Evolutionary conservation across 352 stramenopile genomes (phyloP), one percentile per base, ranked within the genome.

Genomic region (Thalassiosira oceanica): DNA sequence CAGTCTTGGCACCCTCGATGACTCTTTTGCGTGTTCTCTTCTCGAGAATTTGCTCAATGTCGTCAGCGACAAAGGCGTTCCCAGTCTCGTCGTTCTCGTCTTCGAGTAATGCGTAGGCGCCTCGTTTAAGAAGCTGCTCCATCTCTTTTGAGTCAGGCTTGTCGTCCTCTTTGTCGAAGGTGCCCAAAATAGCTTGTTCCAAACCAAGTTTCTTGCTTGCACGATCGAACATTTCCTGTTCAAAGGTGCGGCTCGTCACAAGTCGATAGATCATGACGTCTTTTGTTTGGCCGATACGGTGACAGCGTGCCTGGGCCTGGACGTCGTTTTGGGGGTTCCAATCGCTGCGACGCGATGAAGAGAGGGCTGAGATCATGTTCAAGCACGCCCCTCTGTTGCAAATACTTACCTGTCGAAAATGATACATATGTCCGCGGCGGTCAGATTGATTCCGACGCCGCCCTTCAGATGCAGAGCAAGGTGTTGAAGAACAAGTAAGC

Each of bases 201-300:
- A 99, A 94, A 6, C 96, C 97, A 3, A 99, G 86, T 76, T 99
- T 99, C 76, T 97, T 98, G 18, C 90, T 97, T 10, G 96, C 96
- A 61, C 98, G 96, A 53, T 98, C 95, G 86, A 99, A 99, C 94
- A 99, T 99, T 69, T 99, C 95, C 39, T 96, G 94, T 83, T 99
- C 97, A 67, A 99, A 99, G 16, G 95, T 98, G 45, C 97, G 94
- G 80, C 97, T 98, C 6, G 96, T 99, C 54, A 99, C 94, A 7
- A 99, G 85, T 51, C 97, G 95, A 82, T 99, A 99, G 27, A 99
- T 98, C 69, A 95, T 97, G 29, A 99, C 97, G 28, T 97, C 96
- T 21, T 99, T 97, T 0, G 96, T 99, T 78, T 99, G 96, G 3
- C 97, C 97, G 61, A 99, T 99, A 74, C 97, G 93, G 81, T 99